phyloP scores from a whole-genome alignment of 805 yeast species.

The Naumovozyma baii region DNA sequence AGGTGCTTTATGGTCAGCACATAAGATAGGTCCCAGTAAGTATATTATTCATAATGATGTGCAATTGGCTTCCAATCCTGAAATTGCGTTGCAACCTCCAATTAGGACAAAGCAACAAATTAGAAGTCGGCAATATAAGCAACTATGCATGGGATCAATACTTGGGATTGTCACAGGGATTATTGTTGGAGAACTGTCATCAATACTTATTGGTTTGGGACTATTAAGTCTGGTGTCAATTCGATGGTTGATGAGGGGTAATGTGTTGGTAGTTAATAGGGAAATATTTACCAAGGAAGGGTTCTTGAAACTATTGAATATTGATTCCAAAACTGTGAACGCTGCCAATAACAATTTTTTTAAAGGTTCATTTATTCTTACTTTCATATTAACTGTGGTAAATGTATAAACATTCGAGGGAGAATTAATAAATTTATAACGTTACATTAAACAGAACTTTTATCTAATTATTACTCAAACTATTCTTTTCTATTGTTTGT shows the following conservation, averaged over 20 bases:
- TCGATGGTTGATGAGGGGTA: constrained; percentile 22
- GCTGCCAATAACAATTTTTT: constrained; percentile 17
- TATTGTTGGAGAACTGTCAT: constrained; percentile 21
- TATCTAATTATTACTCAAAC: too few species aligned
- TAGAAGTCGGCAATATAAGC: constrained; percentile 12
- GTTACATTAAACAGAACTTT: too few species aligned
- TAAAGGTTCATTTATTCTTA: constrained; percentile 18
- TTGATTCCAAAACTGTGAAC: constrained; percentile 12
- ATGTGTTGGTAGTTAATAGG: constrained; percentile 14
- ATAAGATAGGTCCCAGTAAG: not conserved
- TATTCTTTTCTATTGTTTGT: too few species aligned
- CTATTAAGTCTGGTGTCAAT: constrained; percentile 15
- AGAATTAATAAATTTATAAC: too few species aligned
- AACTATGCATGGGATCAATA: constrained; percentile 24
- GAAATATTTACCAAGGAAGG: constrained; percentile 8
- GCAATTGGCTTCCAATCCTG: not conserved
- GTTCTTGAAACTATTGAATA: constrained; percentile 15
- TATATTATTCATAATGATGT: not conserved
- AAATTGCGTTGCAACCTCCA: not conserved
- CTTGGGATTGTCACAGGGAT: constrained; percentile 22
- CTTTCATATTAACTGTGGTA: constrained; percentile 20
- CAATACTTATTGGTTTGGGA: constrained; percentile 15
- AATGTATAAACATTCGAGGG: constrained; percentile 18
- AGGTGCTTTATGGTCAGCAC: not conserved
- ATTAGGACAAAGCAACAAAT: not conserved